Percentiles rank a stretch among this genome's conserved stretches.
phyloP scores from a whole-genome alignment of 306 rosid species.

The Ammopiptanthus mongolicus region DNA sequence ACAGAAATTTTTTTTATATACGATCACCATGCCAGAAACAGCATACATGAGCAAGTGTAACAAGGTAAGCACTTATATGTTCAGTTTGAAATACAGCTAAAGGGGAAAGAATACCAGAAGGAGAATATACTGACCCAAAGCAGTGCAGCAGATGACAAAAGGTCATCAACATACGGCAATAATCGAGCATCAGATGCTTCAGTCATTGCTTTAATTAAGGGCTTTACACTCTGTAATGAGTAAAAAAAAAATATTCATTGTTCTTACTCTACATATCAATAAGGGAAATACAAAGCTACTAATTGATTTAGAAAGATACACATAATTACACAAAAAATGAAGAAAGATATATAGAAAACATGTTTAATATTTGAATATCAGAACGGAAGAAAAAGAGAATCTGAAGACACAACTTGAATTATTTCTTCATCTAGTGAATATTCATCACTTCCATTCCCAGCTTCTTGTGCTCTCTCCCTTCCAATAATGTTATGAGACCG shows the following conservation, averaged over 20 bases:
- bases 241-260: neutral
- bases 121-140: constrained; percentile 13
- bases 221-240: neutral
- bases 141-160: neutral
- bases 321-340: too few species aligned
- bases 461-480: neutral
- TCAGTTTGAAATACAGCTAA: neutral
- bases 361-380: neutral
- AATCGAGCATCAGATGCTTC: neutral
- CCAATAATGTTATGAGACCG: neutral
- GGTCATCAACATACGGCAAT: neutral
- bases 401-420: constrained; percentile 6
- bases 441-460: neutral
- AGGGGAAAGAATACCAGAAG: neutral
- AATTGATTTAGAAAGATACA: neutral
- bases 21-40: neutral
- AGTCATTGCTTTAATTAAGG: neutral
- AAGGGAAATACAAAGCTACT: neutral
- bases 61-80: neutral
- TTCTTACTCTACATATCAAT: neutral
- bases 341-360: neutral
- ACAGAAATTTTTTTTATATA: too few species aligned
- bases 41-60: neutral
- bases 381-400: neutral
- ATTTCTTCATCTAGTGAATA: neutral